Conservation (phyloP, 2,329 filamentous ascomycete genomes). For the Epichloe gansuensis region DNA sequence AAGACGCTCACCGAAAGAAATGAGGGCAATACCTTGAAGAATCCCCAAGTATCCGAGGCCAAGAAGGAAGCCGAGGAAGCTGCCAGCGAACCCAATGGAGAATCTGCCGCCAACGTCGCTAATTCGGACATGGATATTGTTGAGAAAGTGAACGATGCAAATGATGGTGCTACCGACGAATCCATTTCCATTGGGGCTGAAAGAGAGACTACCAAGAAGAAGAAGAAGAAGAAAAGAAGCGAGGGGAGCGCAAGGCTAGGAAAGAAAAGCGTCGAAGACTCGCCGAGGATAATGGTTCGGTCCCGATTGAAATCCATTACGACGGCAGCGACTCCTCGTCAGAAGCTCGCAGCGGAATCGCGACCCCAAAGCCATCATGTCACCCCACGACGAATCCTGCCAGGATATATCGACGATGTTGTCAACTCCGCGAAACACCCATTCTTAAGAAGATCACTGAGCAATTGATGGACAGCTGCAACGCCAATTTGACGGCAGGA, state of each 20-base stretch:
- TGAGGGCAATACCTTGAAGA: constrained; percentile 64
- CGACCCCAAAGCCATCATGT: constrained; percentile 17
- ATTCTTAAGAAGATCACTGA: constrained; percentile 87
- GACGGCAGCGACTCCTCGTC: constrained; percentile 53
- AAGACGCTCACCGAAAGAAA: constrained; percentile 55
- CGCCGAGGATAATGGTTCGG: constrained; percentile 75
- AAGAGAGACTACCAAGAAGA: constrained; percentile 53
- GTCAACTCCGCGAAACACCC: constrained; percentile 83
- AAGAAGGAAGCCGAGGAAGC: constrained; percentile 24
- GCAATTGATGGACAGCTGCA: constrained; percentile 64
- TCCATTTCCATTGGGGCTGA: constrained; percentile 13
- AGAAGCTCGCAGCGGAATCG: constrained; percentile 13
- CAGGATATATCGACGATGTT: constrained; percentile 87
- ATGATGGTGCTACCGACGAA: constrained; percentile 13
- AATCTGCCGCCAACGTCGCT: not conserved
- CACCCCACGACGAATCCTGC: constrained; percentile 80
- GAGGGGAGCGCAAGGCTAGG: constrained; percentile 82
- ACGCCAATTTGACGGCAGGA: constrained; percentile 54
- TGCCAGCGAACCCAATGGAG: not conserved
- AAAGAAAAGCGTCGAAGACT: constrained; percentile 79
- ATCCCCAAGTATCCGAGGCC: constrained; percentile 47
- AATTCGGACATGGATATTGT: not conserved
- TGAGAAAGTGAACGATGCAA: constrained; percentile 14
- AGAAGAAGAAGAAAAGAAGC: constrained; percentile 91
- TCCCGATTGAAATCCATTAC: constrained; percentile 71